Base-by-base conservation (phyloP, 495 filamentous ascomycete genomes). In the Hypoxylon intermedium region DNA sequence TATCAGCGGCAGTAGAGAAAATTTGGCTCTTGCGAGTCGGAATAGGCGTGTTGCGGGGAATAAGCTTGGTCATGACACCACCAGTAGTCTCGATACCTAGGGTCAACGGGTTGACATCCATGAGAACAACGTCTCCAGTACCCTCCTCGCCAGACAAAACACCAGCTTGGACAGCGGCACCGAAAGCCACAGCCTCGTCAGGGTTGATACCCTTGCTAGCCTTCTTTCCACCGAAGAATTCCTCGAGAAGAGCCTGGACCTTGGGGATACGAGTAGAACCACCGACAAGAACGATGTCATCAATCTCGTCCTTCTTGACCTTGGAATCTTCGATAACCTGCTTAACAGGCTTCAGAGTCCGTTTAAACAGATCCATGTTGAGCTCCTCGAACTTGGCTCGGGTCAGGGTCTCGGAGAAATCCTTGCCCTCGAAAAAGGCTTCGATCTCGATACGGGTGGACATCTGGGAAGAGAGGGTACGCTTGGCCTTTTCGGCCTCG, bases 401-500 rank as follows among this genome's bases (percentile, higher is more conserved):
- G 72, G 94, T 97, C 43, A 98, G 85, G 55, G 93, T 97, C 86
- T 97, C 94, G 51, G 90, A 95, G 84, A 99, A 98, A 77, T 99
- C 95, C 68, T 96, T 87, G 79, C 95, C 95, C 61, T 94, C 86
- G 80, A 91, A 89, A 87, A 99, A 96, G 62, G 92, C 87, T 77
- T 99, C 95, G 60, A 99, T 98, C 78, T 99, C 95, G 65, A 99
- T 90, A 70, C 92, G 90, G 66, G 93, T 94, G 61, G 92, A 94
- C 92, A 94, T 97, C 82, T 97, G 92, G 70, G 92, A 95, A 73
- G 95, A 98, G 44, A 99, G 87, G 64, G 93, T 97, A 73, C 95
- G 90, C 89, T 99, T 99, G 78, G 95, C 95, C 86, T 98, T 98
- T 83, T 99, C 94, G 69, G 96, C 94, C 77, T 98, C 95, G 67